Evolutionary conservation across 352 stramenopile genomes (phyloP).

Genomic region (Saprolegnia diclina): DNA sequence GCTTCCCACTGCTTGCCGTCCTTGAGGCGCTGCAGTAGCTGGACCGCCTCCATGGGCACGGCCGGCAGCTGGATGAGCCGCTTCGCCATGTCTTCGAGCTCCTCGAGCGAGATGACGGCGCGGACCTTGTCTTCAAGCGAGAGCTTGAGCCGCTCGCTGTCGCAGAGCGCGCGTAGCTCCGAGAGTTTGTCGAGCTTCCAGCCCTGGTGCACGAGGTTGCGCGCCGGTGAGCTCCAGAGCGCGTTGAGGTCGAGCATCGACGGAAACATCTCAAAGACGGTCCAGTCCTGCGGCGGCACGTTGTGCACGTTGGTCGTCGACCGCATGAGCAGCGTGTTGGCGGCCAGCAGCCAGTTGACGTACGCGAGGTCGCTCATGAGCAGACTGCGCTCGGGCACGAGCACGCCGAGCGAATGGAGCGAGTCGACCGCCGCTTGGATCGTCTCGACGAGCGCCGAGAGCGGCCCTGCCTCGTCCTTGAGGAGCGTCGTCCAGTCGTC

Average conservation of each 20-base stretch:
- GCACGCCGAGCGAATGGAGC: not conserved
- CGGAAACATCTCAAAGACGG: constrained; percentile 13
- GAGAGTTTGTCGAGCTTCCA: constrained; percentile 22
- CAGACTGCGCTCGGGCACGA: constrained; percentile 7
- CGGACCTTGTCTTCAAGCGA: not conserved
- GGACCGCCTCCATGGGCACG: constrained; percentile 48
- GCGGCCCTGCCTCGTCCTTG: constrained; percentile 1
- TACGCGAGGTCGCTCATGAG: constrained; percentile 18
- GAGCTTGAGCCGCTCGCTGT: constrained; percentile 12
- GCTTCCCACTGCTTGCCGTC: constrained; percentile 13
- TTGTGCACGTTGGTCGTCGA: constrained; percentile 20
- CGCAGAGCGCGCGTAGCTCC: constrained; percentile 1
- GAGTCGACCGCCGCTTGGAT: constrained; percentile 21
- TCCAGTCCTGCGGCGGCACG: not conserved
- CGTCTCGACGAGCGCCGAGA: constrained; percentile 12
- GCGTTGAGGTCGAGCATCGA: constrained; percentile 13
- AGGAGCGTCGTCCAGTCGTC: not conserved
- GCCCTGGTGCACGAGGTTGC: constrained; percentile 8
- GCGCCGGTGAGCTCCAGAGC: constrained; percentile 11
- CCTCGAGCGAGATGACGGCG: constrained; percentile 8
- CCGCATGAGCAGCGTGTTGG: constrained; percentile 16
- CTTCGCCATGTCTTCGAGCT: constrained; percentile 26
- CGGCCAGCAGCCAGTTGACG: constrained; percentile 21
- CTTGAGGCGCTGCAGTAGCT: constrained; percentile 35
- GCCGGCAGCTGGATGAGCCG: constrained; percentile 45